Conservation (phyloP, 192 early-diverging fungal species). For the Coemansia sp. region DNA sequence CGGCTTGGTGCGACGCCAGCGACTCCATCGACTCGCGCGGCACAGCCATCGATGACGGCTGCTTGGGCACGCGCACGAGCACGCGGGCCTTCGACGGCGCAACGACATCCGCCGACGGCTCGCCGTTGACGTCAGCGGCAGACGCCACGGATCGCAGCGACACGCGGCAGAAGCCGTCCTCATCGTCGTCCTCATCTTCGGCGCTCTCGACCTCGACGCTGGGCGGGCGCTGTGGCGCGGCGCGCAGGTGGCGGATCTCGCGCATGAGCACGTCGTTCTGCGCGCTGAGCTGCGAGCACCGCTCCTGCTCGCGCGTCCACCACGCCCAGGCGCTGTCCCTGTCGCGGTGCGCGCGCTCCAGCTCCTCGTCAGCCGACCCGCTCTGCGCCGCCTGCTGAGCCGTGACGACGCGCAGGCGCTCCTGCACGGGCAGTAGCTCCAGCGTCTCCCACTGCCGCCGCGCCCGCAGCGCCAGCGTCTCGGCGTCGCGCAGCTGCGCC, state of each 20-base stretch:
- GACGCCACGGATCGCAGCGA: constrained; percentile 23
- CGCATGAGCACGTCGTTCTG: constrained; percentile 51
- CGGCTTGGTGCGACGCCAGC: neutral
- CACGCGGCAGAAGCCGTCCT: constrained; percentile 41
- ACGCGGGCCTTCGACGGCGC: constrained; percentile 30
- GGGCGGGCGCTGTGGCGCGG: neutral
- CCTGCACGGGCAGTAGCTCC: constrained; percentile 46
- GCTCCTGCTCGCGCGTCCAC: constrained; percentile 48
- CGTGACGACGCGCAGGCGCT: constrained; percentile 31
- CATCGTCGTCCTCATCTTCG: constrained; percentile 19
- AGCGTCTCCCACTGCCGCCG: constrained; percentile 43
- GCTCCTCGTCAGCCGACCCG: constrained; percentile 2
- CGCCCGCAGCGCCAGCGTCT: constrained; percentile 28
- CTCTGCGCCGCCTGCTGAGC: neutral
- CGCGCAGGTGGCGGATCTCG: constrained; percentile 25
- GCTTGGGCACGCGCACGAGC: constrained; percentile 23
- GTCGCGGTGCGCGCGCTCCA: constrained; percentile 23
- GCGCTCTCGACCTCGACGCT: neutral
- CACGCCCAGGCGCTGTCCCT: constrained; percentile 37
- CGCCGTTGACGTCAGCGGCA: constrained; percentile 33
- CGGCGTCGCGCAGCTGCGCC: constrained; percentile 28
- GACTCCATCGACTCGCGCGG: constrained; percentile 28
- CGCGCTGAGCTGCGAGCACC: constrained; percentile 37
- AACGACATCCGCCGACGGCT: neutral
- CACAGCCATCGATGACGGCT: neutral